Evolutionary conservation across 148 eudicot species (phyloP).

Genomic region (Persicaria tinctoria): DNA sequence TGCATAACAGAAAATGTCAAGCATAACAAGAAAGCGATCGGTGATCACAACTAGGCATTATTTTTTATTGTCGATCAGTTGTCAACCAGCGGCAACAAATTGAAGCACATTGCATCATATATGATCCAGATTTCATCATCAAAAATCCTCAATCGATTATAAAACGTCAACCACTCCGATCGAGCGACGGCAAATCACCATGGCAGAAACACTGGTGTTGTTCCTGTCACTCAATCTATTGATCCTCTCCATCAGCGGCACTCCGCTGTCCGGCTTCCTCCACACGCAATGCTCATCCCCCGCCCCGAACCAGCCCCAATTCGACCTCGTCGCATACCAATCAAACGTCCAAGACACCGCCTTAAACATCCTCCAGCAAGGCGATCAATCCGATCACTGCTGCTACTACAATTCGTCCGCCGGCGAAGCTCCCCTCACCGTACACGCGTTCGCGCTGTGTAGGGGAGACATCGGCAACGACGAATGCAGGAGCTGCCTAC

Average conservation of each 20-base stretch:
- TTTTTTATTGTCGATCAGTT: too few species aligned
- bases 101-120: too few species aligned
- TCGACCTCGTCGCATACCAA: background rate
- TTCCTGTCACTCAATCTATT: background rate
- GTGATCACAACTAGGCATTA: too few species aligned
- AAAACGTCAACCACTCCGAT: background rate
- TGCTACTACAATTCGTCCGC: slow-evolving; percentile 25
- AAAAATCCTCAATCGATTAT: too few species aligned
- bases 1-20: too few species aligned
- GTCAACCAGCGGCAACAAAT: too few species aligned
- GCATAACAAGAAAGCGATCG: too few species aligned
- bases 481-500: slow-evolving; percentile 23
- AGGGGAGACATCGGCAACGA: slow-evolving; percentile 32
- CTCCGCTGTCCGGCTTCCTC: background rate
- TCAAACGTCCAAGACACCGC: background rate
- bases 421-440: slow-evolving; percentile 23
- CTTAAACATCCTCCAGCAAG: slow-evolving; percentile 6
- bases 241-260: background rate
- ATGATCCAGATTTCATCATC: too few species aligned
- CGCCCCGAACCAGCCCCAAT: slow-evolving; percentile 1
- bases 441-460: slow-evolving; percentile 33
- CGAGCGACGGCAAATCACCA: background rate
- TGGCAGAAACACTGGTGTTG: background rate
- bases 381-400: slow-evolving; percentile 1
- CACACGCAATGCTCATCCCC: background rate